A percentile compares a stretch with the other conserved stretches of the same genome.
Evolutionary conservation across 352 stramenopile genomes (phyloP).

Genomic region (Globisporangium yorkense): DNA sequence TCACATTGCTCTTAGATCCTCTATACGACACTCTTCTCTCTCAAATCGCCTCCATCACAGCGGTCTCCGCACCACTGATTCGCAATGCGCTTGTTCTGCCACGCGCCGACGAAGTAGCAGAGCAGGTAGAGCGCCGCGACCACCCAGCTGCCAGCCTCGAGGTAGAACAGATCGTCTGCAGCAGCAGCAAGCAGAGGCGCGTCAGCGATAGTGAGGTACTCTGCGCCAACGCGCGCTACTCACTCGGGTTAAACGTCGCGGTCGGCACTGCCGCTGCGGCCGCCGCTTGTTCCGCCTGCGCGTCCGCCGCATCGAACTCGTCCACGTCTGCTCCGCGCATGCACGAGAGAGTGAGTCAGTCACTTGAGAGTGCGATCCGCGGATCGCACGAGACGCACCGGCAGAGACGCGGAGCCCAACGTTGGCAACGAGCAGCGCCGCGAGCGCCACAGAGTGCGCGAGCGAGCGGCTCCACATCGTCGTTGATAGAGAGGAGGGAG

Average conservation of each 20-base stretch:
- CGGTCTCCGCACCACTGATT: constrained; percentile 45
- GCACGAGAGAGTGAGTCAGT: background rate
- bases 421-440: constrained; percentile 9
- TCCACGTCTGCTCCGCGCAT: constrained; percentile 16
- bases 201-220: background rate
- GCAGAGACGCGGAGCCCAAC: constrained; percentile 4
- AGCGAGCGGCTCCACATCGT: constrained; percentile 13
- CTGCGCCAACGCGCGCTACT: background rate
- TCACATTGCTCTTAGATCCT: background rate
- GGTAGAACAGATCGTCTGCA: constrained; percentile 39
- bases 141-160: constrained; percentile 43
- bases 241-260: constrained; percentile 15
- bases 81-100: constrained; percentile 57
- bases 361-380: background rate
- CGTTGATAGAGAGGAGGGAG: no score
- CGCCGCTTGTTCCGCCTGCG: constrained; percentile 15
- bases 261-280: constrained; percentile 1
- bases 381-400: background rate
- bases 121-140: constrained; percentile 45
- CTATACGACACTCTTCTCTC: no score
- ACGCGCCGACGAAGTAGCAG: constrained; percentile 60
- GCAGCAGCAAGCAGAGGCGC: background rate
- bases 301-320: constrained; percentile 40
- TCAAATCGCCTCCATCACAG: no score
- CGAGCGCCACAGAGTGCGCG: constrained; percentile 12